Conservation (phyloP, 768 basidiomycete species). For the Xerocomus brunneocitrinus region DNA sequence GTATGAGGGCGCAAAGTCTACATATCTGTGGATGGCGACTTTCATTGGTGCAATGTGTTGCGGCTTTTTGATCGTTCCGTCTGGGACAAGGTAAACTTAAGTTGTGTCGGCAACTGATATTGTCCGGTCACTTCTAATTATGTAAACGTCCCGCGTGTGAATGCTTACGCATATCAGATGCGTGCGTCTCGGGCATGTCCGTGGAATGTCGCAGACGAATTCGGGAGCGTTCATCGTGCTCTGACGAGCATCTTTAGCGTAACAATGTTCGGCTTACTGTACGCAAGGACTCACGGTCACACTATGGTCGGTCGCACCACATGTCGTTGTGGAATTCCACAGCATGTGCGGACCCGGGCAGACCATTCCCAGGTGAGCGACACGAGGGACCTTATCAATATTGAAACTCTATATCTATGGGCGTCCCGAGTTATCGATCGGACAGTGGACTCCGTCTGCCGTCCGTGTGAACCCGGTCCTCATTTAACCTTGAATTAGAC, state of each 20-base stretch:
- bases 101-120: background rate
- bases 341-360: background rate
- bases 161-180: background rate
- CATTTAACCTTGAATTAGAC: background rate
- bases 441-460: background rate
- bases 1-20: background rate
- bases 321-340: background rate
- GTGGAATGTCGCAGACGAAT: background rate
- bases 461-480: background rate
- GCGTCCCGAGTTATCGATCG: background rate
- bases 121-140: background rate
- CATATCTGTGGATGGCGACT: too few species aligned
- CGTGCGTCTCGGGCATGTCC: background rate
- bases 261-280: background rate
- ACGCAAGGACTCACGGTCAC: background rate
- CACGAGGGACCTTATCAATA: background rate
- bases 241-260: too few species aligned
- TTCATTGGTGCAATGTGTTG: background rate
- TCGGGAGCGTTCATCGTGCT: background rate
- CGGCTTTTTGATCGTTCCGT: background rate
- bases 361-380: background rate
- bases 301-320: background rate
- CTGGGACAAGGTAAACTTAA: background rate
- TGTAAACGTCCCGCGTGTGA: background rate
- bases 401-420: background rate